Evolutionary conservation across 2,329 filamentous ascomycete species (phyloP).

Genomic region (Trichoderma polysporum): DNA sequence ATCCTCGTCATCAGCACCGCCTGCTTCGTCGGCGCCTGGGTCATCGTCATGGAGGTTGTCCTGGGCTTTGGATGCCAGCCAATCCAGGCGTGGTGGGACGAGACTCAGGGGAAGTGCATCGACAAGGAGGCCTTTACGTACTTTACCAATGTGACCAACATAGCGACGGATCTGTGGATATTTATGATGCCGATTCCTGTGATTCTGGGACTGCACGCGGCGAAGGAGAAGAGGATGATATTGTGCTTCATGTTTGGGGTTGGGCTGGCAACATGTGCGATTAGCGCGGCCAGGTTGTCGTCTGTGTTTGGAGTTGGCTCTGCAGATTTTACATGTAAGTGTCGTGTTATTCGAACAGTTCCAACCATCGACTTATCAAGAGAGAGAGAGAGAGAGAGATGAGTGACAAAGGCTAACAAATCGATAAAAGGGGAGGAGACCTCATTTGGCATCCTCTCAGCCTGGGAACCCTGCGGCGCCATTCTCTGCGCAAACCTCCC

Average conservation of each 20-base stretch:
- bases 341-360: neutral
- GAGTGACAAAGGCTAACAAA: neutral
- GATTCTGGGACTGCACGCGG: constrained; percentile 18
- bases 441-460: constrained; percentile 19
- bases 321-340: constrained; percentile 21
- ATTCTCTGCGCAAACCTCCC: constrained; percentile 23
- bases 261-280: constrained; percentile 21
- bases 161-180: constrained; percentile 21
- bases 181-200: constrained; percentile 20
- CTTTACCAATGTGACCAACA: constrained; percentile 22
- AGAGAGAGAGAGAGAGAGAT: neutral
- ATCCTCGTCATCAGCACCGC: constrained; percentile 16
- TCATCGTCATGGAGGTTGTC: constrained; percentile 21
- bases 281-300: constrained; percentile 21
- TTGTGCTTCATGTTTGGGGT: constrained; percentile 24
- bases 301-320: constrained; percentile 21
- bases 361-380: neutral
- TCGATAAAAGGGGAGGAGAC: constrained; percentile 14
- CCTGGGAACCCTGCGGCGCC: constrained; percentile 23
- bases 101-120: constrained; percentile 14
- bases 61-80: constrained; percentile 23
- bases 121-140: constrained; percentile 21
- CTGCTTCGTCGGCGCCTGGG: constrained; percentile 17
- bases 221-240: constrained; percentile 12
- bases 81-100: constrained; percentile 20